These are phyloP conservation scores for Ballota nigra DNA, from an alignment of 257 asterid genomes.

Conservation along the genomic window DNA sequence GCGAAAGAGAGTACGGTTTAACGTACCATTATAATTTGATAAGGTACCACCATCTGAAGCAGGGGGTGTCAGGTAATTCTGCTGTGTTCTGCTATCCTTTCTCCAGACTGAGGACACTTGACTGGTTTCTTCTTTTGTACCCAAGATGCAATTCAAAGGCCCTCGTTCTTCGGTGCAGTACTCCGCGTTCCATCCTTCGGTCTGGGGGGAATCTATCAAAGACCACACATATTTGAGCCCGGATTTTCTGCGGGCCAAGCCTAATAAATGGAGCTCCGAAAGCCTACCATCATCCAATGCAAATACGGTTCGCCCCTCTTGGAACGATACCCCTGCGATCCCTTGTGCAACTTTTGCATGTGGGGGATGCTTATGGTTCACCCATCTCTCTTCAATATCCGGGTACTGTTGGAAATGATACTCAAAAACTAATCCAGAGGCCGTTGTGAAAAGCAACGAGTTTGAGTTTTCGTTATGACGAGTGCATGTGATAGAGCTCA, in stretches of 20 bases:
- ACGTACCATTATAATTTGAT: conserved; percentile 26
- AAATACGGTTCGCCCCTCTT: conserved; percentile 61
- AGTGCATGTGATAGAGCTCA: conserved; percentile 70
- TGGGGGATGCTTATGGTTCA: conserved; percentile 67
- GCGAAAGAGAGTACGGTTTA: conserved; percentile 36
- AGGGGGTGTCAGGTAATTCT: conserved; percentile 44
- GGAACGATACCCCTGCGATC: conserved; percentile 59
- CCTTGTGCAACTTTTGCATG: conserved; percentile 66
- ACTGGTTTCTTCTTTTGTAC: conserved; percentile 57
- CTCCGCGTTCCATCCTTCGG: conserved; percentile 93
- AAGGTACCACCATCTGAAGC: conserved; percentile 24
- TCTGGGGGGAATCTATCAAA: conserved; percentile 73
- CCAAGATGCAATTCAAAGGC: conserved; percentile 69
- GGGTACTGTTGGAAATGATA: conserved; percentile 32
- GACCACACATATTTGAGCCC: conserved; percentile 71
- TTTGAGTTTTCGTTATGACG: conserved; percentile 36
- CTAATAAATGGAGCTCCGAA: conserved; percentile 72
- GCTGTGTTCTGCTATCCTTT: conserved; percentile 47
- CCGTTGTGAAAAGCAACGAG: conserved; percentile 56
- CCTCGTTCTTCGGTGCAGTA: conserved; percentile 80
- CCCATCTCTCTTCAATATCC: conserved; percentile 52
- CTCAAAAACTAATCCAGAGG: conserved; percentile 65
- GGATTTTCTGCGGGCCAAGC: conserved; percentile 55
- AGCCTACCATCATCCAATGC: conserved; percentile 81
- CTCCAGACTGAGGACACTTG: conserved; percentile 43